A percentile compares a stretch with the other conserved stretches of the same genome.
Evolutionary conservation across 2,329 filamentous ascomycete species (phyloP).

Genomic region (Colletotrichum truncatum): DNA sequence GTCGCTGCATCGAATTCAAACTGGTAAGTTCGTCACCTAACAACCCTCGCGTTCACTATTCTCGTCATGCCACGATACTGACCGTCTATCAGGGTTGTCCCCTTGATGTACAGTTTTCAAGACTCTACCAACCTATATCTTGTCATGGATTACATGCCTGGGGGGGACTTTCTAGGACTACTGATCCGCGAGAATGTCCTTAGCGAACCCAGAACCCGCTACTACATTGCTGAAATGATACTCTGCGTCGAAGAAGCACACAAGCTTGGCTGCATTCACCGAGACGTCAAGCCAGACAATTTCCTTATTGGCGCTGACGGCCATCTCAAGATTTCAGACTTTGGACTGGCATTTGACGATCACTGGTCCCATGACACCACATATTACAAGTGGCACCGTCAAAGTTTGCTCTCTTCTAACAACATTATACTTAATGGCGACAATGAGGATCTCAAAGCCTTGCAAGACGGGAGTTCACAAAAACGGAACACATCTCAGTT

Average conservation of each 20-base stretch:
- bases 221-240: slow-evolving; percentile 96
- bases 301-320: slow-evolving; percentile 90
- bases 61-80: background rate
- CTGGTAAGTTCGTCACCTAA: slow-evolving; percentile 59
- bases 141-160: slow-evolving; percentile 98
- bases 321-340: slow-evolving; percentile 95
- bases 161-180: slow-evolving; percentile 90
- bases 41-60: slow-evolving; percentile 18
- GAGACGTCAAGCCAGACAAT: slow-evolving; percentile 97
- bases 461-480: background rate
- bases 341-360: slow-evolving; percentile 93
- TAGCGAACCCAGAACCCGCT: slow-evolving; percentile 80
- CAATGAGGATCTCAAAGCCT: slow-evolving; percentile 63
- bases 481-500: slow-evolving; percentile 10
- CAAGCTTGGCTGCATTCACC: slow-evolving; percentile 88
- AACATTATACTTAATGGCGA: slow-evolving; percentile 81
- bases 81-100: slow-evolving; percentile 75
- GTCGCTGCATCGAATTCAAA: slow-evolving; percentile 87
- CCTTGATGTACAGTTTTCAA: slow-evolving; percentile 88
- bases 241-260: slow-evolving; percentile 94
- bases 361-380: slow-evolving; percentile 92
- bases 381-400: slow-evolving; percentile 86
- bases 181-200: slow-evolving; percentile 87
- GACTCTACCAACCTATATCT: slow-evolving; percentile 87
- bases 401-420: slow-evolving; percentile 80